Evolutionary conservation across 306 rosid genomes (phyloP).

Genomic region (Vigna trinervia): DNA sequence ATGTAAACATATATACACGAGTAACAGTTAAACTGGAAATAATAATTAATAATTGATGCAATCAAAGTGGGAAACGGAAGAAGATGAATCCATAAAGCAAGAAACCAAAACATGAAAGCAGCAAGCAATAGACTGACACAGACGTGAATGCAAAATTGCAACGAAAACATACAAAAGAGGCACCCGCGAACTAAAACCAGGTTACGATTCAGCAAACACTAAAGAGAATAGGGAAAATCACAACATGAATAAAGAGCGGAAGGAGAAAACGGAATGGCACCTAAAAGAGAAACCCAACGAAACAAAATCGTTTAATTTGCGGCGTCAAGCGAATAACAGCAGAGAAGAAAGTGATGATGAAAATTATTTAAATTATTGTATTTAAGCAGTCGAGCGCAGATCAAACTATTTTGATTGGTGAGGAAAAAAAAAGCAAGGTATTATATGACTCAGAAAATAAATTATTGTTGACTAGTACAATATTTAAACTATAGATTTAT

Average conservation of each 20-base stretch:
- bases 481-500: too few relatives aligned
- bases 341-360: neutral
- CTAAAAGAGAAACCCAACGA: neutral
- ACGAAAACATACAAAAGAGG: neutral
- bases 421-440: too few relatives aligned
- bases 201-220: neutral
- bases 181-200: neutral
- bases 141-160: neutral
- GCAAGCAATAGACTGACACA: neutral
- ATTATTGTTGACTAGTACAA: too few relatives aligned
- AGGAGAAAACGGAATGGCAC: neutral
- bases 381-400: too few relatives aligned
- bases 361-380: too few relatives aligned
- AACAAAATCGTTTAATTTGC: neutral
- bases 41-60: neutral
- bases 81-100: constrained; percentile 12
- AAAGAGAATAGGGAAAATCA: neutral
- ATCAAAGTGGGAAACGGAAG: neutral
- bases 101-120: neutral
- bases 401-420: too few relatives aligned
- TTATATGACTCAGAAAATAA: too few relatives aligned
- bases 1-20: neutral
- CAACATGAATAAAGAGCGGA: neutral
- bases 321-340: neutral
- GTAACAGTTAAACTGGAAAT: neutral